phyloP scores from a whole-genome alignment of 768 basidiomycete genomes.

The Lactifluus echinatus region DNA sequence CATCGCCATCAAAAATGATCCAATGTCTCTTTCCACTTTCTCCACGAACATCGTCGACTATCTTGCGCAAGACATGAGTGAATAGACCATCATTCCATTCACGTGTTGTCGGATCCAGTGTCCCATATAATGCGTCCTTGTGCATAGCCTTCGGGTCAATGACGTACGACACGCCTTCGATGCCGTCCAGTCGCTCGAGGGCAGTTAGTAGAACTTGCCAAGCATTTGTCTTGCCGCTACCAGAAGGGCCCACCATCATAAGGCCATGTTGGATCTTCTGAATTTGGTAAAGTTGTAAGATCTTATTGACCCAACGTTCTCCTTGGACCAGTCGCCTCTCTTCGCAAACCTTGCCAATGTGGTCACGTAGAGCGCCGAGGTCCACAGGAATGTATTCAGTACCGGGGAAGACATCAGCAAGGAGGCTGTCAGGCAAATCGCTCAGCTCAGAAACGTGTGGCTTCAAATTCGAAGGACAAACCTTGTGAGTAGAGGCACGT shows the following conservation, averaged over 20 bases:
- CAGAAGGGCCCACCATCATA: constrained; percentile 99
- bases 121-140: constrained; percentile 96
- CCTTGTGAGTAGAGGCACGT: constrained; percentile 92
- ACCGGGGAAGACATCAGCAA: constrained; percentile 96
- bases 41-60: constrained; percentile 96
- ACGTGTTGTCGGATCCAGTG: constrained; percentile 91
- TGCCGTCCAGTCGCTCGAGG: constrained; percentile 81
- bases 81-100: constrained; percentile 99
- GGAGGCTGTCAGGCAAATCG: constrained; percentile 44
- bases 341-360: constrained; percentile 79
- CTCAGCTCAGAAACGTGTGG: constrained; percentile 12
- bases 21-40: constrained; percentile 95
- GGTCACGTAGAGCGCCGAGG: constrained; percentile 72
- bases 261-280: constrained; percentile 99
- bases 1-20: constrained; percentile 99
- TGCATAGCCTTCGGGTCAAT: constrained; percentile 99
- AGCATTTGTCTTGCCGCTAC: constrained; percentile 92
- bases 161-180: constrained; percentile 90
- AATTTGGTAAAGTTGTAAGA: constrained; percentile 96
- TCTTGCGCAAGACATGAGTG: constrained; percentile 94
- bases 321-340: constrained; percentile 82
- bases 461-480: constrained; percentile 24
- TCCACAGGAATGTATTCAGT: constrained; percentile 87
- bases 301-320: constrained; percentile 89
- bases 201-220: constrained; percentile 93